Percentiles rank a stretch among this genome's conserved stretches.
Conservation (phyloP, 2,329 filamentous ascomycete species). For the Diplocarpon rosae region DNA sequence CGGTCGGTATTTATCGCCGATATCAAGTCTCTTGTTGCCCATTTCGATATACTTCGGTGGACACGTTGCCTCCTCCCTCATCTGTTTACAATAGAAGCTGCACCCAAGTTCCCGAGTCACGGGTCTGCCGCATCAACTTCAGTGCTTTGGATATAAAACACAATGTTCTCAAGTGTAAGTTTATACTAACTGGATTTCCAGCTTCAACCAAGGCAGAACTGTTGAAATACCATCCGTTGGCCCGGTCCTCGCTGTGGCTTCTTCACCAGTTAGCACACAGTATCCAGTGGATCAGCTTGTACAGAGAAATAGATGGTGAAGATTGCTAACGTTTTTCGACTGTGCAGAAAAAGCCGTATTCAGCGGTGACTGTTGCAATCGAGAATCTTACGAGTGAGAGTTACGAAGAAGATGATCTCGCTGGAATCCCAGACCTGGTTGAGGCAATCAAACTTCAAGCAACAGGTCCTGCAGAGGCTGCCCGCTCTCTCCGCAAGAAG, state of each 20-base stretch:
- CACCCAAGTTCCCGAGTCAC: background rate
- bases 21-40: background rate
- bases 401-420: conserved; percentile 82
- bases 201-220: too few species aligned
- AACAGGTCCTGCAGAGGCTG: conserved; percentile 78
- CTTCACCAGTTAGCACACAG: too few species aligned
- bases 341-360: conserved; percentile 70
- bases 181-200: background rate
- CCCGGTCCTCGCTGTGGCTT: too few species aligned
- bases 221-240: too few species aligned
- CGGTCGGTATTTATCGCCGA: too few species aligned
- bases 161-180: conserved; percentile 5
- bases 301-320: too few species aligned
- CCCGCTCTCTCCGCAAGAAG: conserved; percentile 90
- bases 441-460: conserved; percentile 86
- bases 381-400: conserved; percentile 83
- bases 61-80: too few species aligned
- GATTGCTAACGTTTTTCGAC: background rate
- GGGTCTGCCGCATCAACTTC: too few species aligned
- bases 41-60: background rate
- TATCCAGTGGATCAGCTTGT: too few species aligned
- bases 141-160: background rate
- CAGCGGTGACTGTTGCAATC: conserved; percentile 85
- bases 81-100: background rate
- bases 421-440: conserved; percentile 85